Base-by-base conservation (phyloP, 805 yeast genomes). In the Naumovozyma dairenensis region DNA sequence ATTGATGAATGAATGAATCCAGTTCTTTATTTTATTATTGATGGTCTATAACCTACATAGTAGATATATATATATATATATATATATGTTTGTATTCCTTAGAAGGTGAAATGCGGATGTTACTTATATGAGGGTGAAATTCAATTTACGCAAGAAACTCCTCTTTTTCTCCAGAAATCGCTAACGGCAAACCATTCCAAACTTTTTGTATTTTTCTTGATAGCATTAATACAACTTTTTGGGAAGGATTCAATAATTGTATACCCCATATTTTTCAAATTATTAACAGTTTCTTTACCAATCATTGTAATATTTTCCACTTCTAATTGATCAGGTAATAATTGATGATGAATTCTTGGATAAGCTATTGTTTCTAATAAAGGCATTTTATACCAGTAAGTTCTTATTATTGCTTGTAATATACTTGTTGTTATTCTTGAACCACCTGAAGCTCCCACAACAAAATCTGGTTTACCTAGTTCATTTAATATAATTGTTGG, bases 361-460 rank as follows among this genome's bases (percentile, higher is more conserved):
- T 62, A 78, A 1, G 94, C 73, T 16, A 87, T 68, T 0, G 85
- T 67, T 35, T 82, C 78, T 16, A 84, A 60, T 4, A 86, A 51
- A 1, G 77, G 66, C 60, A 74, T 52, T 2, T 68, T 57, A 48
- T 75, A 72, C 51, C 72, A 74, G 41, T 77, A 75, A 3, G 65
- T 60, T 34, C 96, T 62, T 1, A 82, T 67, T 13, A 89, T 69
- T 0, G 89, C 86, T 53, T 86, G 92, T 36, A 89, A 69, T 4
- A 89, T 74, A 1, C 93, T 73, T 0, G 95, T 83, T 10, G 81
- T 67, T 32, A 89, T 89, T 35, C 92, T 65, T 5, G 92, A 79
- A 0, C 97, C 97, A 7, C 98, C 98, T 2, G 96, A 93, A 1
- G 95, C 92, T 0, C 96, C 97, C 38, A 89, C 69, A 4, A 80